Evolutionary conservation across 371 early-diverging fungal genomes (phyloP), one percentile per base, ranked within the genome.

Genomic region (Amoeboaphelidium occidentale): DNA sequence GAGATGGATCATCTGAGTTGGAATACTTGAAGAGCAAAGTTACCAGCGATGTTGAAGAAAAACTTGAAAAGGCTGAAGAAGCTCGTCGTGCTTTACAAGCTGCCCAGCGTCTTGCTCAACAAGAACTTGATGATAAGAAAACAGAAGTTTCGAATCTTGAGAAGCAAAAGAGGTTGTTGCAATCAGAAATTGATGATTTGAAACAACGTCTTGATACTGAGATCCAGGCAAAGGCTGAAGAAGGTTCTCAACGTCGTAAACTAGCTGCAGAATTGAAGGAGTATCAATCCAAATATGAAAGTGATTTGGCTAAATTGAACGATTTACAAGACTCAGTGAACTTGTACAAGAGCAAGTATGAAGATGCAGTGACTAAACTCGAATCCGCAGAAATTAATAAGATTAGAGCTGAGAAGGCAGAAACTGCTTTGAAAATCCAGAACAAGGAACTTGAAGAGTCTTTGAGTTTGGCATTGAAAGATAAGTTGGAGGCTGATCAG

Each of bases 41-140:
- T 25, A 56, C 67, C 21, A 64, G 69, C 0, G 80, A 81, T 45
- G 60, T 72, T 43, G 77, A 77, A 43, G 76, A 61, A 42, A 74
- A 72, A 48, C 58, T 86, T 32, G 75, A 74, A 27, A 72, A 76
- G 46, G 63, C 80, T 2, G 84, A 86, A 55, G 82, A 81, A 53
- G 75, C 78, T 2, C 71, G 79, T 10, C 65, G 75, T 46, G 79
- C 81, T 2, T 64, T 83, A 14, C 59, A 75, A 21, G 73, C 79
- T 2, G 69, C 75, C 4, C 74, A 79, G 55, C 66, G 79, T 10
- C 59, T 79, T n/a, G 65, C 72, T 4, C 69, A 76, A 49, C 75
- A 77, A 53, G 85, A 84, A 47, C 53, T 76, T 27, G 81, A 81
- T 52, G 78, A 79, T 53, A 73, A 71, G 59, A 56, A 68, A 39